Evolutionary conservation across 2,329 filamentous ascomycete species (phyloP), one percentile per base, ranked within the genome.

Genomic region (Scedosporium dehoogii): DNA sequence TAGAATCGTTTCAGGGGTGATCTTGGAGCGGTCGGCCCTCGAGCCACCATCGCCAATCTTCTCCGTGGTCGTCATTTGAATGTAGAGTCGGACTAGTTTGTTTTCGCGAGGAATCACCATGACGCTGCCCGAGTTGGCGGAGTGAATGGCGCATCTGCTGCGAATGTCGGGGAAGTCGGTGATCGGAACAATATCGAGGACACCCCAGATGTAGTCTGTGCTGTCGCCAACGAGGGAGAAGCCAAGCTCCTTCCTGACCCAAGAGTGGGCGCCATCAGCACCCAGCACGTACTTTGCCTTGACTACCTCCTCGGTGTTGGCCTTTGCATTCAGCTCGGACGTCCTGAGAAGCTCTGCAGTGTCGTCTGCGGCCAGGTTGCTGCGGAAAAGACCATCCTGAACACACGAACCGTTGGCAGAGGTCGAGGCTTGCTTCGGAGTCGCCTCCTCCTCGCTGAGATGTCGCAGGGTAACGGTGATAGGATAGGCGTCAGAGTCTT

Each of bases 51-150:
- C 33, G n/a, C 42, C 33, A 18, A 12, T 60, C 2, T 59, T 64
- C 88, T 80, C 73, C 68, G 74, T 71, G 69, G 76, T 65, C 3
- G 66, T 83, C 18, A 90, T 76, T 69, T 89, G 85, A 59, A 89
- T 87, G 63, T 88, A 88, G 1, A 88, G 70, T 27, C 88, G 81
- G 59, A 89, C 87, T 73, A 89, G 83, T 64, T 85, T 83, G 62
- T 83, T 74, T 71, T 90, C 88, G 25, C 88, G 80, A 0, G 89
- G 89, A 63, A 88, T 87, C 1, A 87, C 78, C 83, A 88, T 85
- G 25, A 88, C 72, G 60, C 78, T 85, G 0, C 86, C 85, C 6
- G 77, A 72, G 56, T 77, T 71, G 16, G 76, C 79, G 33, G 78
- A 80, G 66, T 85, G 82, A 48, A 85, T 80, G 16, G 81, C 78